Evolutionary conservation across 129 eudicot species (phyloP).

Genomic region (Heracleum sosnowskyi): DNA sequence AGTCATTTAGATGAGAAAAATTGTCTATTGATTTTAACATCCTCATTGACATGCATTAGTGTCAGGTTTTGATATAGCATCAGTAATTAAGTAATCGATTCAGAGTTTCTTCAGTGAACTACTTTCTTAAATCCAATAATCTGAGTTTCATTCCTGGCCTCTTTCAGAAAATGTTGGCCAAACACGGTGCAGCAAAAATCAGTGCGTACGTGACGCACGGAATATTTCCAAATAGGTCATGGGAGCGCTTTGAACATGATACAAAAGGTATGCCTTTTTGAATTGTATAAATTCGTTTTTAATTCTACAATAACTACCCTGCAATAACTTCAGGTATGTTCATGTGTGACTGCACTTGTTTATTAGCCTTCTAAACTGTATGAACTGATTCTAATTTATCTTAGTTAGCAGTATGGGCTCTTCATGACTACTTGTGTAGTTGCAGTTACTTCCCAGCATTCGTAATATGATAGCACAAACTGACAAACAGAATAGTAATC

Average conservation of each 20-base stretch:
- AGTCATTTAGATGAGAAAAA: not conserved
- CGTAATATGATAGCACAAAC: not conserved
- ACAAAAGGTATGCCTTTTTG: conserved; percentile 45
- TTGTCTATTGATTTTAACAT: not conserved
- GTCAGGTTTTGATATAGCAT: not conserved
- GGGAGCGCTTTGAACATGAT: conserved; percentile 86
- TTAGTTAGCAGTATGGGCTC: not conserved
- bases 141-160: not conserved
- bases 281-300: not conserved
- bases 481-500: not conserved
- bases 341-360: not conserved
- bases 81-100: not conserved
- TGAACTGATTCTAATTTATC: not conserved
- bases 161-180: conserved; percentile 73
- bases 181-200: conserved; percentile 83
- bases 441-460: not conserved
- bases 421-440: not conserved
- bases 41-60: not conserved
- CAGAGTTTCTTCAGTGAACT: not conserved
- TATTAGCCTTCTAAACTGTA: not conserved
- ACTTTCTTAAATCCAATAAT: not conserved
- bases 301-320: not conserved
- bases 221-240: conserved; percentile 84
- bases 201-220: conserved; percentile 99
- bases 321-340: not conserved